A percentile compares a stretch with the other conserved stretches of the same genome.
phyloP scores from a whole-genome alignment of 2,329 filamentous ascomycete species.

The Allantophomopsis cytisporea region DNA sequence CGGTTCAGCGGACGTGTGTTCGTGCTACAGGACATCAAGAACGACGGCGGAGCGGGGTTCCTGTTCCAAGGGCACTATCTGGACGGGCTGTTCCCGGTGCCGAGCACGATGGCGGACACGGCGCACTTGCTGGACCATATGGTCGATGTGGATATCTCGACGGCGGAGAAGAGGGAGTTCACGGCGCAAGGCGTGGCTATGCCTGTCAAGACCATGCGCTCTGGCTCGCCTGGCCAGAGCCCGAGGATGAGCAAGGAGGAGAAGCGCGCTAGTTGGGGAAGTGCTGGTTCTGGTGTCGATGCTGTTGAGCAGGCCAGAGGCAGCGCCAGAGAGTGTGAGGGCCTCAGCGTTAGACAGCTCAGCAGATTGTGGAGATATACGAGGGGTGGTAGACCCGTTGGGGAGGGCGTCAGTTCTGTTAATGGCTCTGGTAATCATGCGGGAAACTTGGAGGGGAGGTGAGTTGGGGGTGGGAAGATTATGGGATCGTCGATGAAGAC shows the following conservation, averaged over 20 bases:
- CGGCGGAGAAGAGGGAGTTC: conserved; percentile 8
- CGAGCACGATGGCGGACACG: background rate
- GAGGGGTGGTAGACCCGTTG: conserved; percentile 1
- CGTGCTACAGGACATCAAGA: background rate
- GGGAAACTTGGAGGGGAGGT: too few species aligned
- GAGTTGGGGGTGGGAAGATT: too few species aligned
- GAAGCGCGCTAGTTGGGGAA: conserved; percentile 1
- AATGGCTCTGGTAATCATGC: background rate
- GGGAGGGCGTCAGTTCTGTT: background rate
- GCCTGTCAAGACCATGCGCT: conserved; percentile 1
- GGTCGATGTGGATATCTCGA: conserved; percentile 5
- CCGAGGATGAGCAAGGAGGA: background rate
- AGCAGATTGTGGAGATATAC: conserved; percentile 4
- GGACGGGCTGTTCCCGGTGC: conserved; percentile 2
- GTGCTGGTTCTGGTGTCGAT: conserved; percentile 1
- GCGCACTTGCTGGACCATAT: conserved; percentile 2
- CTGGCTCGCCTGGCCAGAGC: background rate
- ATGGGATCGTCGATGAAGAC: background rate
- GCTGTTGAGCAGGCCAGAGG: background rate
- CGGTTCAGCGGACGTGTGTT: conserved; percentile 20
- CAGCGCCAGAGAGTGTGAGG: conserved; percentile 1
- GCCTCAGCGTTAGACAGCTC: conserved; percentile 2
- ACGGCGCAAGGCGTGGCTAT: conserved; percentile 4
- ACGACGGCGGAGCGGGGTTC: background rate
- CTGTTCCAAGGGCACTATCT: conserved; percentile 5